Conservation (phyloP, 2,329 filamentous ascomycete genomes). For the Metarhizium brunneum region DNA sequence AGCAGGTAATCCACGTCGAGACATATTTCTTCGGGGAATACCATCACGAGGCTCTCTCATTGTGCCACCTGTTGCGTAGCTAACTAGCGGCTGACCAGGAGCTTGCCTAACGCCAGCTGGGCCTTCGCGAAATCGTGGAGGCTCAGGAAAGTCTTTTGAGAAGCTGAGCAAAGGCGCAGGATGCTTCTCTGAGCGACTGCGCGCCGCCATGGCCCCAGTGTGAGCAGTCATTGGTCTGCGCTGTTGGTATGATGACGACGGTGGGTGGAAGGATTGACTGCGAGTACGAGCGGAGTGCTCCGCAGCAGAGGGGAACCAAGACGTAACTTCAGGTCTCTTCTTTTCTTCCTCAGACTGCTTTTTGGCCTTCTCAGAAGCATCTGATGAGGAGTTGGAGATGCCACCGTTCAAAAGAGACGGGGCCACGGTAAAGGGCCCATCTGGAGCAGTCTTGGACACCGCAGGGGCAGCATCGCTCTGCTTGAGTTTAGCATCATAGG, state of each 20-base stretch:
- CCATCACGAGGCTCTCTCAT: constrained; percentile 3
- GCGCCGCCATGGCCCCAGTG: constrained; percentile 1
- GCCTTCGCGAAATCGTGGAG: constrained; percentile 44
- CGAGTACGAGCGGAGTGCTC: constrained; percentile 28
- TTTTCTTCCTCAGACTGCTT: constrained; percentile 13
- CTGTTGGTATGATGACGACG: constrained; percentile 2
- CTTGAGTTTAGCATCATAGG: constrained; percentile 36
- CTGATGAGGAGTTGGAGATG: constrained; percentile 12
- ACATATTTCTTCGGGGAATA: constrained; percentile 3
- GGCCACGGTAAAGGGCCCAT: constrained; percentile 43
- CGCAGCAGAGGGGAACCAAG: constrained; percentile 28
- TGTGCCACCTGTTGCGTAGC: constrained; percentile 29
- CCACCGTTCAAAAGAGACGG: constrained; percentile 45
- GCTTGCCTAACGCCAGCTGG: constrained; percentile 37
- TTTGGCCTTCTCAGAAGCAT: constrained; percentile 4
- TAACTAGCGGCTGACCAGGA: constrained; percentile 32
- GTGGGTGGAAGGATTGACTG: constrained; percentile 14
- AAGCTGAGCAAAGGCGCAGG: constrained; percentile 58
- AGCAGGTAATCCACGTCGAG: constrained; percentile 7
- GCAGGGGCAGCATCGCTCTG: constrained; percentile 21
- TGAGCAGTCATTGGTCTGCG: constrained; percentile 18
- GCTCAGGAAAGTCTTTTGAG: constrained; percentile 50
- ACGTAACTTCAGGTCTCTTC: constrained; percentile 14
- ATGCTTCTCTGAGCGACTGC: constrained; percentile 22
- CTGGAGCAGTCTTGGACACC: constrained; percentile 22